A percentile compares a stretch with the other conserved stretches of the same genome.
Evolutionary conservation across 2,329 filamentous ascomycete genomes (phyloP).

Genomic region (Colletotrichum sp.): DNA sequence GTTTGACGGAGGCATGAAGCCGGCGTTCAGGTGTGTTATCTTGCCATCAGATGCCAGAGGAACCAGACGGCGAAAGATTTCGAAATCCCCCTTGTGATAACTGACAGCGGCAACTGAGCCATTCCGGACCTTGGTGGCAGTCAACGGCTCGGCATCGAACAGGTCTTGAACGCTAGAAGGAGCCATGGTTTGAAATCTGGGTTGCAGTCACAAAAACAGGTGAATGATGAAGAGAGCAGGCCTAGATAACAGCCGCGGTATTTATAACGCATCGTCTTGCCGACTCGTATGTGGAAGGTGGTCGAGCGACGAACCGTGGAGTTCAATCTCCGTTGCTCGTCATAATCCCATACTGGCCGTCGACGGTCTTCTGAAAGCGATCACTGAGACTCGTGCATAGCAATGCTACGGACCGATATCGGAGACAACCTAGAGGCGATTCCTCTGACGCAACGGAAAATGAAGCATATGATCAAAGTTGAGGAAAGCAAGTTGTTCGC

Average conservation of each 20-base stretch:
- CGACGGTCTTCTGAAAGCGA: neutral
- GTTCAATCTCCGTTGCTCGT: neutral
- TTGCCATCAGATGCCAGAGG: conserved; percentile 21
- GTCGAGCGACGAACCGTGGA: neutral
- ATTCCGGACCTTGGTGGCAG: neutral
- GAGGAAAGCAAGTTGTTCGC: neutral
- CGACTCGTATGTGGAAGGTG: neutral
- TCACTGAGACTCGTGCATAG: neutral
- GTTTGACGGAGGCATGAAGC: conserved; percentile 34
- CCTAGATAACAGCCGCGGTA: neutral
- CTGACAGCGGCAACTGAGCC: neutral
- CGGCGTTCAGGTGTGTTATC: conserved; percentile 32
- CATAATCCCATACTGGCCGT: neutral
- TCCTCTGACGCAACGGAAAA: neutral
- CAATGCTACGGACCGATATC: neutral
- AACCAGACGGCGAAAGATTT: conserved; percentile 24
- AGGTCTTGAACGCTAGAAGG: neutral
- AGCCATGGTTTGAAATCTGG: neutral
- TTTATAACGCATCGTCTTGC: neutral
- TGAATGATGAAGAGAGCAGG: neutral
- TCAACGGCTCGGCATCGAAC: neutral
- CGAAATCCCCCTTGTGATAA: conserved; percentile 9
- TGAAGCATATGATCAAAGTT: neutral
- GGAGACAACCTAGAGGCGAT: neutral
- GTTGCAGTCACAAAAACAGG: neutral